Base-by-base conservation (phyloP, 352 stramenopile genomes). In the Paralagenidium karlingii region DNA sequence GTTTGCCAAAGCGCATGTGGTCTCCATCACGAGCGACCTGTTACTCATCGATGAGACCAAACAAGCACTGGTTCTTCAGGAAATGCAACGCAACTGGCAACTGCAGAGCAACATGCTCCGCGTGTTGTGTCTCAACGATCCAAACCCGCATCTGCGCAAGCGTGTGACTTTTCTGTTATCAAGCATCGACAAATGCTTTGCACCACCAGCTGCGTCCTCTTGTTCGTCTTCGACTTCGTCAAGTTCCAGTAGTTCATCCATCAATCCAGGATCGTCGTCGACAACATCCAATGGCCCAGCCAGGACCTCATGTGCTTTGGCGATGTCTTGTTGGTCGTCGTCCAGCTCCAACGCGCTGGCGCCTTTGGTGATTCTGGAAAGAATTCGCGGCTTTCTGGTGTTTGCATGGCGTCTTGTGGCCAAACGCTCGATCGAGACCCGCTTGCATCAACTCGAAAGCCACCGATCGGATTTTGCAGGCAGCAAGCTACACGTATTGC, bases 61-160 rank as follows among this genome's bases (percentile, higher is more conserved):
- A n/a, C n/a, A n/a, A n/a, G 43, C 49, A 22, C 10, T 7, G 1
- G 44, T 44, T 10, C 24, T 76, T 8, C 40, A 49, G 0, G 41
- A 71, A 2, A 46, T 60, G 18, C n/a, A n/a, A n/a, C n/a, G n/a
- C n/a, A n/a, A n/a, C n/a, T 80, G 69, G 63, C 45, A 34, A 1
- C 32, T 61, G 8, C 47, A 73, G 19, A 43, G 55, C 19, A 54
- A 47, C 5, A 43, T 56, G 16, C 63, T 42, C 13, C 38, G 78
- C 1, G 47, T 46, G 2, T 5, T 83, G 8, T 68, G 56, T 13
- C 64, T 60, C 22, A 74, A 75, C 32, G 69, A 83, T 30, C 66
- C 58, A 1, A 83, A 83, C 27, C 27, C 56, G 10, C 77, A 73
- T 18, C 41, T 73, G 13, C 57, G 63, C 12, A 58, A 48, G 2